Conservation (phyloP, 139 green algal genomes). For the Tetraselmis chui region DNA sequence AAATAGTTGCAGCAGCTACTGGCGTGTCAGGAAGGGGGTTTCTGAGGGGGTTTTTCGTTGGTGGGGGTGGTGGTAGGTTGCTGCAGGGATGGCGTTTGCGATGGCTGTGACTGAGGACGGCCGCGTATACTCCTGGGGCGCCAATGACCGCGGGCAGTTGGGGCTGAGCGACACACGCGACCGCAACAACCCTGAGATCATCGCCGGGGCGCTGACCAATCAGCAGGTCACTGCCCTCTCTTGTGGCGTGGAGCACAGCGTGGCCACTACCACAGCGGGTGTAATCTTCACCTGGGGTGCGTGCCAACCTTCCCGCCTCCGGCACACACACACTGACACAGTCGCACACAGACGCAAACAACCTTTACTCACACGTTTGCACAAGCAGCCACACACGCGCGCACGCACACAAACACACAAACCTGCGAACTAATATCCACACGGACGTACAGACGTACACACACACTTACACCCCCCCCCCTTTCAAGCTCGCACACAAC, state of each 20-base stretch:
- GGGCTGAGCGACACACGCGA: constrained; percentile 6
- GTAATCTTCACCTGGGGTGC: constrained; percentile 13
- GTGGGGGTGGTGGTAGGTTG: background rate
- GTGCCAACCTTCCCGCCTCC: background rate
- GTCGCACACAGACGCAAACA: too few relatives aligned
- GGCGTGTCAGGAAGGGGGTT: too few relatives aligned
- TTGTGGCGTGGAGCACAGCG: constrained; percentile 7
- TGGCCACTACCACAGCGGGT: constrained; percentile 1
- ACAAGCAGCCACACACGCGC: too few relatives aligned
- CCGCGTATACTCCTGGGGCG: constrained; percentile 15
- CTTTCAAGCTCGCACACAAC: too few relatives aligned
- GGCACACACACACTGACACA: too few relatives aligned
- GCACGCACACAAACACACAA: too few relatives aligned
- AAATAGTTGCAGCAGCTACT: too few relatives aligned
- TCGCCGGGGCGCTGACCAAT: background rate
- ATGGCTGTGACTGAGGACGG: constrained; percentile 8
- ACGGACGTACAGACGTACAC: too few relatives aligned
- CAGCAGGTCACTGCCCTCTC: constrained; percentile 4
- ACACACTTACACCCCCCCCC: too few relatives aligned
- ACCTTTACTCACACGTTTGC: too few relatives aligned
- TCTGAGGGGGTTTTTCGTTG: too few relatives aligned
- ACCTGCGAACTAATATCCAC: too few relatives aligned
- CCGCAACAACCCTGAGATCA: background rate
- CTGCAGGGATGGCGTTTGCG: background rate
- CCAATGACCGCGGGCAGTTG: constrained; percentile 8